Conservation (phyloP, 495 filamentous ascomycete species). For the Amphirosellinia nigrospora region DNA sequence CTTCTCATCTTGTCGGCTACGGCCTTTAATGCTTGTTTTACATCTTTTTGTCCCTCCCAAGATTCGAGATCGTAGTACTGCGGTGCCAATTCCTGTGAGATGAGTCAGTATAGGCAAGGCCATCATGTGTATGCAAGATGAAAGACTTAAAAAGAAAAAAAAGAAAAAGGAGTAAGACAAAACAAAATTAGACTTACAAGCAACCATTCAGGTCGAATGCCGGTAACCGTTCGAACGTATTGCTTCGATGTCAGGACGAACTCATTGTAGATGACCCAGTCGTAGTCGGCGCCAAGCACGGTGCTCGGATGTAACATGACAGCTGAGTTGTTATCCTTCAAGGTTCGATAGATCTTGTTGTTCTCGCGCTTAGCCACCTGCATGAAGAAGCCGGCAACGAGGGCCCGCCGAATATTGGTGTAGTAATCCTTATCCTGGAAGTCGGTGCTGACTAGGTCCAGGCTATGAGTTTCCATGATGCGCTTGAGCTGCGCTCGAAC, state of each 20-base stretch:
- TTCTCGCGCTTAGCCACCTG: slow-evolving; percentile 93
- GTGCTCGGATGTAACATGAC: slow-evolving; percentile 94
- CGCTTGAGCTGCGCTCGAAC: slow-evolving; percentile 88
- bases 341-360: slow-evolving; percentile 86
- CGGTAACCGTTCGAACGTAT: slow-evolving; percentile 75
- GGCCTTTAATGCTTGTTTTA: slow-evolving; percentile 75
- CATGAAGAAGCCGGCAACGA: slow-evolving; percentile 99
- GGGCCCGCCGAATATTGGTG: slow-evolving; percentile 90
- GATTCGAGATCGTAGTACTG: slow-evolving; percentile 86
- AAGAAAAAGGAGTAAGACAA: neutral
- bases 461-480: slow-evolving; percentile 91
- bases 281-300: slow-evolving; percentile 80
- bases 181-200: slow-evolving; percentile 65
- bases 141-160: neutral
- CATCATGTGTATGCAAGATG: neutral
- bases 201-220: slow-evolving; percentile 81
- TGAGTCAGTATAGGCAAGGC: slow-evolving; percentile 19
- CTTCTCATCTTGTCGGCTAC: slow-evolving; percentile 77
- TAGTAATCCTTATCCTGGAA: slow-evolving; percentile 98
- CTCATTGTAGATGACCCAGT: slow-evolving; percentile 99
- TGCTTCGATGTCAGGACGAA: slow-evolving; percentile 98
- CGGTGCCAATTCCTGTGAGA: slow-evolving; percentile 77
- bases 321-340: slow-evolving; percentile 84
- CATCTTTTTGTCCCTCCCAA: slow-evolving; percentile 80
- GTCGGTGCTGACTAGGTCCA: slow-evolving; percentile 84